Percentiles rank a stretch among this genome's conserved stretches.
These are phyloP conservation scores for Lichtheimia ramosa DNA, from an alignment of 371 early-diverging fungal species.

Conservation along the genomic window DNA sequence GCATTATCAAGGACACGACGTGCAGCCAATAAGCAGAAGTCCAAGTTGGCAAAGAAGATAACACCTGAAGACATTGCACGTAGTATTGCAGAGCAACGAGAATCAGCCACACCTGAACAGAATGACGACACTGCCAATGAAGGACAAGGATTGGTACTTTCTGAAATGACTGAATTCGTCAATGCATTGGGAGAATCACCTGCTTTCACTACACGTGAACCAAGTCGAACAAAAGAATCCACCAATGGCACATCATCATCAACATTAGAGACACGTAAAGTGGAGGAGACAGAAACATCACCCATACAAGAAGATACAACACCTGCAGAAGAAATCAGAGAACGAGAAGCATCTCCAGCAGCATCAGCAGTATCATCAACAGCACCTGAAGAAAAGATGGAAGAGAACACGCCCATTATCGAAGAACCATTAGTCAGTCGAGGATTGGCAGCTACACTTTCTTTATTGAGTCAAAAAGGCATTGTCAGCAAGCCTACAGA, in stretches of 20 bases:
- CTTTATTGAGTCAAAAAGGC: slow-evolving; percentile 76
- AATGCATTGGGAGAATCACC: slow-evolving; percentile 53
- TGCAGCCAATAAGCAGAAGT: slow-evolving; percentile 56
- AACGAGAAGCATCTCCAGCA: slow-evolving; percentile 5
- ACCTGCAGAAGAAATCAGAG: not conserved
- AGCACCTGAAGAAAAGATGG: slow-evolving; percentile 11
- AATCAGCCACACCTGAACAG: slow-evolving; percentile 21
- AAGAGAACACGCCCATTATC: slow-evolving; percentile 36
- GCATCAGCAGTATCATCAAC: slow-evolving; percentile 30
- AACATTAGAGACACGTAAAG: not conserved
- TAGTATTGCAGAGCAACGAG: slow-evolving; percentile 25
- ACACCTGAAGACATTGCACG: slow-evolving; percentile 64
- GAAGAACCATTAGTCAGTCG: slow-evolving; percentile 82
- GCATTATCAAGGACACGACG: slow-evolving; percentile 79
- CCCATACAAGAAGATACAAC: not conserved
- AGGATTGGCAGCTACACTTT: slow-evolving; percentile 86
- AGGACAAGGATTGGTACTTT: slow-evolving; percentile 48
- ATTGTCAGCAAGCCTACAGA: slow-evolving; percentile 60
- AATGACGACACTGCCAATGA: slow-evolving; percentile 46
- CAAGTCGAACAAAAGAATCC: slow-evolving; percentile 13
- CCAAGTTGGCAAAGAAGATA: slow-evolving; percentile 40
- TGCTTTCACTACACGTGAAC: slow-evolving; percentile 25
- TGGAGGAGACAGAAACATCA: not conserved
- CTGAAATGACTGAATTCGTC: slow-evolving; percentile 74
- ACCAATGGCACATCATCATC: slow-evolving; percentile 6